phyloP scores from a whole-genome alignment of 2,329 filamentous ascomycete species.

The Colletotrichum euphorbiae region DNA sequence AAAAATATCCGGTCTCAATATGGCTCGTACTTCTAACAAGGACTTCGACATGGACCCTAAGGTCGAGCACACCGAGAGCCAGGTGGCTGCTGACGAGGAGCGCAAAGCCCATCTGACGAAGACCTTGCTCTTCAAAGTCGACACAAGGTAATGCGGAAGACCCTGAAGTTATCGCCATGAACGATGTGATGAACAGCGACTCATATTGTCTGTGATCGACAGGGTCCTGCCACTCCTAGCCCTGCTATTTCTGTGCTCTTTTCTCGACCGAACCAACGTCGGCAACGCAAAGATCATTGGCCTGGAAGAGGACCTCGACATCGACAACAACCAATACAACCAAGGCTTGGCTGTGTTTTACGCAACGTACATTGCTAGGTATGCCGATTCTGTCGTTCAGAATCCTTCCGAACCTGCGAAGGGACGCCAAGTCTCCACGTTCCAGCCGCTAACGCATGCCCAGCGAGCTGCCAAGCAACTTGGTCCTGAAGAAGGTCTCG shows the following conservation, averaged over 20 bases:
- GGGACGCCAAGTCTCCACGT: constrained; percentile 2
- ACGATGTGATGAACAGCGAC: background rate
- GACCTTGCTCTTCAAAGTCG: constrained; percentile 46
- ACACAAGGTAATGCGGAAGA: constrained; percentile 41
- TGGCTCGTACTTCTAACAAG: constrained; percentile 17
- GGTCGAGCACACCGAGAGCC: constrained; percentile 40
- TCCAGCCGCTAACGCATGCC: constrained; percentile 17
- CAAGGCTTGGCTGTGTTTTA: constrained; percentile 74
- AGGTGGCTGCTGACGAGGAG: constrained; percentile 35
- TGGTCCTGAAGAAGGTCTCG: constrained; percentile 71
- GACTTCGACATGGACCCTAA: constrained; percentile 40
- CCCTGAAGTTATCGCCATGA: background rate
- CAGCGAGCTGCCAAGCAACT: constrained; percentile 73
- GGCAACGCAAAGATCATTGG: constrained; percentile 76
- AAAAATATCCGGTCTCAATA: background rate
- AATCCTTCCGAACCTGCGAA: background rate
- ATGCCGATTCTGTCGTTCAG: constrained; percentile 34
- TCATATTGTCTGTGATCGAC: background rate
- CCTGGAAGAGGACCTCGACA: constrained; percentile 67
- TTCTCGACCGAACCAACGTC: constrained; percentile 77
- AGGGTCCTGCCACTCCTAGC: constrained; percentile 74
- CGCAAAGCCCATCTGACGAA: constrained; percentile 41
- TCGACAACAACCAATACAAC: constrained; percentile 72
- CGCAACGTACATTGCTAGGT: constrained; percentile 71
- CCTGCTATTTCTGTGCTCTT: constrained; percentile 73